Conservation (phyloP, 306 rosid genomes). For the Rosa lucieae region DNA sequence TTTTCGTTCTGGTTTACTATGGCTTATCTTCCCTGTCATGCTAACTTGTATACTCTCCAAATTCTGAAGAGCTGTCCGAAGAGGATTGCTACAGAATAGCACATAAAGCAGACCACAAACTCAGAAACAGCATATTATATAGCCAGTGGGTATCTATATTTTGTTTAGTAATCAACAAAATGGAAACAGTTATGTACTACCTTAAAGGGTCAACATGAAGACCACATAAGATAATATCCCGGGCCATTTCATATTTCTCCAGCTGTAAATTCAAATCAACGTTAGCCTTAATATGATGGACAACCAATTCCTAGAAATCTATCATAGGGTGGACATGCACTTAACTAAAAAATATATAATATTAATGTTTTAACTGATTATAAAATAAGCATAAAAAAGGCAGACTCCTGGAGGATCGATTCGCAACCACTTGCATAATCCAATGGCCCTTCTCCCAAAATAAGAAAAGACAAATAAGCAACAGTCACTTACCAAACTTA, state of each 20-base stretch:
- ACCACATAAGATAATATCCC: slow-evolving; percentile 85
- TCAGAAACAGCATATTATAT: slow-evolving; percentile 22
- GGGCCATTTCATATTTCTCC: slow-evolving; percentile 81
- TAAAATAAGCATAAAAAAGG: background rate
- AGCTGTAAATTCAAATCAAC: slow-evolving; percentile 55
- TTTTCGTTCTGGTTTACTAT: slow-evolving; percentile 61
- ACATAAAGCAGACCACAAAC: slow-evolving; percentile 29
- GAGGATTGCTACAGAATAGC: slow-evolving; percentile 63
- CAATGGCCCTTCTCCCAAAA: no score
- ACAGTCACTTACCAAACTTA: slow-evolving; percentile 55
- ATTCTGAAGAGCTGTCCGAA: slow-evolving; percentile 60
- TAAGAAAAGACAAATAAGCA: background rate
- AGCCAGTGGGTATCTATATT: slow-evolving; percentile 19
- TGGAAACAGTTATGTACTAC: slow-evolving; percentile 41
- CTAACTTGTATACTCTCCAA: slow-evolving; percentile 55
- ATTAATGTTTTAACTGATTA: background rate
- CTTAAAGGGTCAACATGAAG: slow-evolving; percentile 86
- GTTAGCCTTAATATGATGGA: background rate
- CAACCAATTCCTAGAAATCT: background rate
- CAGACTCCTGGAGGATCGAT: background rate
- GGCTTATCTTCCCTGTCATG: slow-evolving; percentile 38
- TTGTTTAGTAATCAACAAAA: slow-evolving; percentile 12
- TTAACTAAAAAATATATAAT: background rate
- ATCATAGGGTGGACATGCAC: background rate
- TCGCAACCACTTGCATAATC: background rate